These are phyloP conservation scores for Dothistroma pini DNA, from an alignment of 2,329 filamentous ascomycete genomes.

Conservation along the genomic window DNA sequence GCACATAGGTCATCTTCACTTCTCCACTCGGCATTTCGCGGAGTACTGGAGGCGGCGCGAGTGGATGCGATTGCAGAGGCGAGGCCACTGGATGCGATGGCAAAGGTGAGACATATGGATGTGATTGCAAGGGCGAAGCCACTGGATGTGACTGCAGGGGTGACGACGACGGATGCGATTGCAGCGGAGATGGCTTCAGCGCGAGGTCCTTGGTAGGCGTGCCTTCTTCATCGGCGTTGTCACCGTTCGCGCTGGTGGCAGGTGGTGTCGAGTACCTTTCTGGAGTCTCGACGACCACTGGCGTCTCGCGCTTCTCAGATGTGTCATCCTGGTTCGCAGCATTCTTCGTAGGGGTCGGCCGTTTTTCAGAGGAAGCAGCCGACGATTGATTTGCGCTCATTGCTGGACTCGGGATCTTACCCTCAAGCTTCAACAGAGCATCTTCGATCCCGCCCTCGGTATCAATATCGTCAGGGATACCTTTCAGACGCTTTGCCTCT, in stretches of 20 bases:
- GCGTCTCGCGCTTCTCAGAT: background rate
- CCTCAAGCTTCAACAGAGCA: constrained; percentile 88
- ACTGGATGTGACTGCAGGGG: constrained; percentile 3
- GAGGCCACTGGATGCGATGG: background rate
- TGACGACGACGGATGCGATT: background rate
- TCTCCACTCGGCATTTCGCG: constrained; percentile 16
- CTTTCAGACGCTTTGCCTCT: constrained; percentile 80
- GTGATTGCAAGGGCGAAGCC: background rate
- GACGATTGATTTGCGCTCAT: constrained; percentile 8
- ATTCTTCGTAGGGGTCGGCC: background rate
- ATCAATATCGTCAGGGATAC: constrained; percentile 70
- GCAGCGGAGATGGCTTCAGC: background rate
- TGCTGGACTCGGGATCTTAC: constrained; percentile 45
- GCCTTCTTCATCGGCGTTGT: background rate
- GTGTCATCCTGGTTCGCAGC: background rate
- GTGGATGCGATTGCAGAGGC: background rate
- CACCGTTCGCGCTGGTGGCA: background rate
- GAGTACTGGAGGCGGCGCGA: constrained; percentile 8
- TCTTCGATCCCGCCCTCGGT: constrained; percentile 79
- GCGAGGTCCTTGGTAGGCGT: background rate
- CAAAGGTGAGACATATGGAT: background rate
- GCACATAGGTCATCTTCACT: constrained; percentile 14
- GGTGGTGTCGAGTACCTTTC: background rate
- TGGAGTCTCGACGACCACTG: background rate
- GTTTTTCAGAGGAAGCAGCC: background rate